These are phyloP conservation scores for Bolboschoenus planiculmis DNA, from an alignment of 176 grass and related monocot genomes.

Conservation along the genomic window DNA sequence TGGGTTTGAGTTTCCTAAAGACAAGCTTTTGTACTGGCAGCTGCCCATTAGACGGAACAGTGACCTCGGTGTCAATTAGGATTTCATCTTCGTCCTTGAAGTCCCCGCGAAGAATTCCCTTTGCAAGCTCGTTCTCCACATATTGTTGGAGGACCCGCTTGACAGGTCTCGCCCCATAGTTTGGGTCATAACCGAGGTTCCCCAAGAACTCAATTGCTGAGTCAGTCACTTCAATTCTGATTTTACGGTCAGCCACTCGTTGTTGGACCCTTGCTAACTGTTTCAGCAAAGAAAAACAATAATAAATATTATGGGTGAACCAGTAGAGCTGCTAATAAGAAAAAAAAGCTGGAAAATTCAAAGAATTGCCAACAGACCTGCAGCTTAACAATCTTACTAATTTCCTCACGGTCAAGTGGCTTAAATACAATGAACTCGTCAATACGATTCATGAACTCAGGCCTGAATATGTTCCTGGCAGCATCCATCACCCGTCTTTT, in stretches of 20 bases:
- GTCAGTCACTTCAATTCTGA: conserved; percentile 58
- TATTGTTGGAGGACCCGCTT: conserved; percentile 93
- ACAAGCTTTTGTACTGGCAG: conserved; percentile 74
- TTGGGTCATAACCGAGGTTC: conserved; percentile 83
- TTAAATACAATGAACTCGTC: conserved; percentile 98
- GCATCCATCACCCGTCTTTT: conserved; percentile 95
- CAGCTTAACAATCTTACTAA: conserved; percentile 74
- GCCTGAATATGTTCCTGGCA: conserved; percentile 83
- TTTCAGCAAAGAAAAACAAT: conserved; percentile 2
- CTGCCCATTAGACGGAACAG: conserved; percentile 58
- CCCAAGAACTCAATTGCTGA: conserved; percentile 67
- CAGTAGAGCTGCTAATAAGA: background rate
- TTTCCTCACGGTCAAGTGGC: conserved; percentile 70
- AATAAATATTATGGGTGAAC: background rate
- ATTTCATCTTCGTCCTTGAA: conserved; percentile 85
- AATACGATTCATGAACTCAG: conserved; percentile 96
- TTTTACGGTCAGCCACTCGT: conserved; percentile 84
- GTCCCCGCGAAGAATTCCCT: conserved; percentile 74
- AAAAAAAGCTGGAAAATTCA: background rate
- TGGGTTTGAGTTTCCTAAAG: conserved; percentile 38
- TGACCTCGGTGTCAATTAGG: conserved; percentile 67
- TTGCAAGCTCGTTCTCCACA: conserved; percentile 87
- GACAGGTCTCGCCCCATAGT: conserved; percentile 89
- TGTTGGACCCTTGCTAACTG: conserved; percentile 83
- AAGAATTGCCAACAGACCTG: conserved; percentile 44